Base-by-base conservation (phyloP, 805 yeast species). In the Candida cerambycidarum region DNA sequence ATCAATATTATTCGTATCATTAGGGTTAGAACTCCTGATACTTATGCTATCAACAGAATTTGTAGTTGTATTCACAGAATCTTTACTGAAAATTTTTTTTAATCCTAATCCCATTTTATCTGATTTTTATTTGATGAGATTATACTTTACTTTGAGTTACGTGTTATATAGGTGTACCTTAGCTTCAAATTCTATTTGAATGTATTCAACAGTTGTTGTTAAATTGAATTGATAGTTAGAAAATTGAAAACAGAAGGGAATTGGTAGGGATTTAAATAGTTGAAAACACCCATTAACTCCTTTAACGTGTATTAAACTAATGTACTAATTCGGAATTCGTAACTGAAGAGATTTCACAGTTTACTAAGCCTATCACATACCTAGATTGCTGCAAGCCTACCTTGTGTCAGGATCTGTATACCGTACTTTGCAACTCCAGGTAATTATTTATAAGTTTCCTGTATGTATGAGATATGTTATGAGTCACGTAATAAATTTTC, bases 71-170 rank as follows among this genome's bases (percentile, higher is more conserved):
- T 21, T 18, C 3, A 32, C 33, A 3, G 43, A 39, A 16, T 13
- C 14, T 28, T 39, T 39, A 14, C 33, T 32, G 6, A 32, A 32
- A 9, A 32, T 17, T 19, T 32, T 32, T 15, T 32, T 39, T 28
- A 39, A 39, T 5, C 11, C 21, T 30, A 14, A 34, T 23, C 38
- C 13, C 38, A 34, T 34, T 19, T 25, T 25, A 12, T n/a, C n/a
- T n/a, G n/a, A n/a, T n/a, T n/a, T n/a, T n/a, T n/a, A n/a, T n/a
- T n/a, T n/a, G n/a, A 21, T 21, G 23, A 6, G 5, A 21, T 8
- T 21, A 21, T 21, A 21, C 23, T 21, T 21, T 21, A 21, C 23
- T 21, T 21, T 21, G 23, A n/a, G n/a, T n/a, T n/a, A n/a, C n/a
- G n/a, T n/a, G n/a, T n/a, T n/a, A n/a, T n/a, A n/a, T n/a, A n/a